Percentiles rank a stretch among this genome's conserved stretches.
phyloP scores from a whole-genome alignment of 441 rosid genomes.

The Macaranga tanarius region DNA sequence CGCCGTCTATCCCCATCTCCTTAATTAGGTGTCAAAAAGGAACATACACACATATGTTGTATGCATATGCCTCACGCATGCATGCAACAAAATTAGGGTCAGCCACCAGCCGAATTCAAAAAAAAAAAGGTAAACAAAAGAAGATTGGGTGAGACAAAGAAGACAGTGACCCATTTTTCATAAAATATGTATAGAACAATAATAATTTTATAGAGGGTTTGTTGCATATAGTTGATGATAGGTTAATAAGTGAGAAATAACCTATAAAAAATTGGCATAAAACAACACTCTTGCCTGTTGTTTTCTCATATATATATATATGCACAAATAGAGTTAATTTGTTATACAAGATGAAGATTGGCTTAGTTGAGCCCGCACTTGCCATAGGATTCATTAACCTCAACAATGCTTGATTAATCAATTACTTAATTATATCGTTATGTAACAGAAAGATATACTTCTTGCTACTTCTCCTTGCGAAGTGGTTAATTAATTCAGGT shows the following conservation, averaged over 20 bases:
- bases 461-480: no score
- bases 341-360: neutral
- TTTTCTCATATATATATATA: neutral
- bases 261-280: neutral
- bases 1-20: neutral
- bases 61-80: neutral
- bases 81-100: conserved; percentile 7
- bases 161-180: neutral
- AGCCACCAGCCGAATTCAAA: neutral
- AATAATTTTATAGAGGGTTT: neutral
- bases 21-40: neutral
- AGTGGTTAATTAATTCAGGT: neutral
- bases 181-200: no score
- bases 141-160: conserved; percentile 7
- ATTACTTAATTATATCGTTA: neutral
- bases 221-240: neutral
- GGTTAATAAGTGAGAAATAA: neutral
- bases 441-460: neutral
- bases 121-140: neutral
- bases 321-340: neutral
- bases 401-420: neutral
- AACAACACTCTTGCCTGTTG: neutral
- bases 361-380: conserved; percentile 4
- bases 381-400: neutral
- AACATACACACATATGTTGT: no score